Percentiles rank a stretch among this genome's conserved stretches.
These are phyloP conservation scores for Corymbia citriodora DNA, from an alignment of 441 rosid species.

Conservation along the genomic window DNA sequence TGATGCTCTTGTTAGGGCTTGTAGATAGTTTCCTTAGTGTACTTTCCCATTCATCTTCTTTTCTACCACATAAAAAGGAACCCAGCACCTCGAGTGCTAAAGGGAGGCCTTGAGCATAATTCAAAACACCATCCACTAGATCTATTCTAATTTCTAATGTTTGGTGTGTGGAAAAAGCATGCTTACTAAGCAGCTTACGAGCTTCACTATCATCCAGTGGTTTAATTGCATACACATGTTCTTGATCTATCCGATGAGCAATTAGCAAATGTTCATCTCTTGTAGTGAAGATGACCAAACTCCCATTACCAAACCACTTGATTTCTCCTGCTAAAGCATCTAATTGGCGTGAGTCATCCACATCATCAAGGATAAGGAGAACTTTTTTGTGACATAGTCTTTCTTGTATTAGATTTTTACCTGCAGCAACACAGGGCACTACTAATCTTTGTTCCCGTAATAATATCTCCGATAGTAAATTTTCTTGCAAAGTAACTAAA, in stretches of 20 bases:
- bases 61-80: neutral
- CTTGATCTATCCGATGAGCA: rapidly evolving
- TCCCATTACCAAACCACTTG: rapidly evolving
- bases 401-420: rapidly evolving
- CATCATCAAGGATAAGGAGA: rapidly evolving
- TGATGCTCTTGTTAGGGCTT: too few relatives aligned
- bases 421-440: rapidly evolving
- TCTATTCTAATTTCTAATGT: too few relatives aligned
- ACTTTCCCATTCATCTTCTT: neutral
- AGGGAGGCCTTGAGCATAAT: neutral
- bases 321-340: rapidly evolving
- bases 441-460: rapidly evolving
- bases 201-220: neutral
- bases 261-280: too few relatives aligned
- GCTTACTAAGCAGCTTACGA: neutral
- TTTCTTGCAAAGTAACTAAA: too few relatives aligned
- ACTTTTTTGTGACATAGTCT: too few relatives aligned
- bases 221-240: too few relatives aligned
- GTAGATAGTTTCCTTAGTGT: neutral
- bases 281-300: too few relatives aligned
- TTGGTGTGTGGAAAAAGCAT: neutral
- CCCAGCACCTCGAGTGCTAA: neutral
- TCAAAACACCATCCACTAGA: neutral
- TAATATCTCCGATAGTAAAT: too few relatives aligned
- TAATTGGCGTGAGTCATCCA: rapidly evolving